These are phyloP conservation scores for Pseudocercospora fijiensis DNA, from an alignment of 2,329 filamentous ascomycete species.

Conservation along the genomic window DNA sequence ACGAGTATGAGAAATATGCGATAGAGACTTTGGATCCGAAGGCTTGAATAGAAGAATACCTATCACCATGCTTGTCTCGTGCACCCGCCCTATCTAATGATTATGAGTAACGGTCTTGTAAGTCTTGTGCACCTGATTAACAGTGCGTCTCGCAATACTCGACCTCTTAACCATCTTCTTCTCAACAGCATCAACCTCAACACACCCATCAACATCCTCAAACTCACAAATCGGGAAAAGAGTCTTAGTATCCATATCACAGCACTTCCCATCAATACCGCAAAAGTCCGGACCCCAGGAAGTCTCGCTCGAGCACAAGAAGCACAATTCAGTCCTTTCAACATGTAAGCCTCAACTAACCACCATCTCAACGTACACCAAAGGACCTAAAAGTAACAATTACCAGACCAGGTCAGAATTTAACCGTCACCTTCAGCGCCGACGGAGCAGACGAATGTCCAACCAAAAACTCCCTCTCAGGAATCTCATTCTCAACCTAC, in stretches of 20 bases:
- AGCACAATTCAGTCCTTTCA: not conserved
- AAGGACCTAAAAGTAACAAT: no score
- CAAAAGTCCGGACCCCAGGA: not conserved
- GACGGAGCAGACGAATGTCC: not conserved
- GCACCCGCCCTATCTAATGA: not conserved
- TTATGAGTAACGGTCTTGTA: not conserved
- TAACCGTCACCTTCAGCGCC: not conserved
- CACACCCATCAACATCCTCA: not conserved
- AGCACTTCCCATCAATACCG: not conserved
- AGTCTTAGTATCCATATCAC: not conserved
- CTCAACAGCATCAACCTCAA: not conserved
- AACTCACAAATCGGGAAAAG: not conserved
- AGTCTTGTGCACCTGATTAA: not conserved
- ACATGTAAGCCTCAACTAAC: not conserved
- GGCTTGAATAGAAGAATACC: no score
- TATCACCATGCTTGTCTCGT: no score
- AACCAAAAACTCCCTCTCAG: not conserved
- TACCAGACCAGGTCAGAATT: not conserved
- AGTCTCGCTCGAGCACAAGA: not conserved
- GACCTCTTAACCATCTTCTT: not conserved
- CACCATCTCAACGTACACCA: no score
- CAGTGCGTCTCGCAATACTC: not conserved
- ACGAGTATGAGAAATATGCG: not conserved
- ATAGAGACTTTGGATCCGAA: no score
- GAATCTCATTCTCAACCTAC: not conserved